Conservation (phyloP, 352 stramenopile species). For the Phytophthora fragariaefolia region DNA sequence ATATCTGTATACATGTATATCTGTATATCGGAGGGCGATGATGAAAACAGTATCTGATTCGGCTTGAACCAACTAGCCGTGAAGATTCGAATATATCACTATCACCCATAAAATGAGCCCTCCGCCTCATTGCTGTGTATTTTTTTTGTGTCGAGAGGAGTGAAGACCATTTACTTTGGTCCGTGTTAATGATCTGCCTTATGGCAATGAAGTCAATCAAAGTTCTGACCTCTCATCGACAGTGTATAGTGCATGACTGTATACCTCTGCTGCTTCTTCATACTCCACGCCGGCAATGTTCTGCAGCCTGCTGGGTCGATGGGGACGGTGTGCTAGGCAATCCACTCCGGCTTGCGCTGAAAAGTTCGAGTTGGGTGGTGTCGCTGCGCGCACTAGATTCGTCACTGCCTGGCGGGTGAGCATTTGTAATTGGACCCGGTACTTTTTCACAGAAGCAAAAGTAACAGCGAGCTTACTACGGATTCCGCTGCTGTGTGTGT, state of each 20-base stretch:
- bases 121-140: slow-evolving; percentile 35
- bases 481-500: slow-evolving; percentile 59
- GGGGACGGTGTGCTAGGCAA: slow-evolving; percentile 32
- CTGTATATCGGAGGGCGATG: slow-evolving; percentile 62
- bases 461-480: slow-evolving; percentile 88
- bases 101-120: slow-evolving; percentile 94
- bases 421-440: slow-evolving; percentile 89
- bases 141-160: slow-evolving; percentile 39
- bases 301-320: slow-evolving; percentile 42
- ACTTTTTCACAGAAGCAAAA: slow-evolving; percentile 91
- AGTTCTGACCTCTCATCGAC: slow-evolving; percentile 73
- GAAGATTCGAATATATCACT: slow-evolving; percentile 92
- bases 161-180: slow-evolving; percentile 93
- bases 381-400: slow-evolving; percentile 17
- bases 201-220: slow-evolving; percentile 92
- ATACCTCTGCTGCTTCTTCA: slow-evolving; percentile 65
- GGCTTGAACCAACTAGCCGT: slow-evolving; percentile 93
- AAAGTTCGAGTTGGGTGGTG: slow-evolving; percentile 69
- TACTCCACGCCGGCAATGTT: slow-evolving; percentile 92
- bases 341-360: slow-evolving; percentile 62
- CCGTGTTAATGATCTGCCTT: slow-evolving; percentile 92
- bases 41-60: slow-evolving; percentile 85
- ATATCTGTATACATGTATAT: slow-evolving; percentile 32
- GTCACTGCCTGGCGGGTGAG: slow-evolving; percentile 32
- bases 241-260: slow-evolving; percentile 24